Evolutionary conservation across 768 basidiomycete genomes (phyloP), one percentile per base, ranked within the genome.

Genomic region (Postia placenta): DNA sequence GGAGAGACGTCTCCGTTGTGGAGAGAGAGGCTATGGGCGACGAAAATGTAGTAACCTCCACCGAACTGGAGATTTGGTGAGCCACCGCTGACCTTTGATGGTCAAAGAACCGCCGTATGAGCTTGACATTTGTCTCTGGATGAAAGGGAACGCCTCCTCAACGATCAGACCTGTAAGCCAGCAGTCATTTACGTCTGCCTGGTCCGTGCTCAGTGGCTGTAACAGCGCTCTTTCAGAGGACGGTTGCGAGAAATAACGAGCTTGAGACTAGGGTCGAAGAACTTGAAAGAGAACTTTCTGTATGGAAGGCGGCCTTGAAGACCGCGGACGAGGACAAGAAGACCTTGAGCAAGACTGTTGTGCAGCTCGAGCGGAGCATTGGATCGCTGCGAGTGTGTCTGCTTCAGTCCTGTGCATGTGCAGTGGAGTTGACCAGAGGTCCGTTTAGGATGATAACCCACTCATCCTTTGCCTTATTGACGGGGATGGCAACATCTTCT

Each of bases 401-500:
- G n/a, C n/a, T n/a, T n/a, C n/a, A n/a, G n/a, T n/a, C n/a, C n/a
- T n/a, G n/a, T 43, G 14, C 11, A 41, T 7, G 20, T 15, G n/a
- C n/a, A n/a, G n/a, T n/a, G n/a, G 11, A 11, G 22, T 39, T n/a
- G n/a, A n/a, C n/a, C n/a, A n/a, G n/a, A n/a, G n/a, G n/a, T 36
- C 19, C 14, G 20, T 33, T 20, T 42, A 73, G 71, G 67, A 70
- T 9, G 70, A 72, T 48, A 70, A 73, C 40, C 68, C 68, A 5
- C 56, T 74, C 26, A 52, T 69, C 17, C 52, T 69, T 9, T 66
- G 67, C 44, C 57, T 72, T 33, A 67, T 72, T 19, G 70, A 72
- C 45, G 70, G 70, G 2, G 70, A 71, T 51, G 70, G 70, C 14
- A 66, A 68, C 51, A 69, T 72, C 12, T 72, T 72, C 56, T 56